Evolutionary conservation across 23 red algal genomes (phyloP).

Genomic region (Cyanidiococcus yangmingshanensis): DNA sequence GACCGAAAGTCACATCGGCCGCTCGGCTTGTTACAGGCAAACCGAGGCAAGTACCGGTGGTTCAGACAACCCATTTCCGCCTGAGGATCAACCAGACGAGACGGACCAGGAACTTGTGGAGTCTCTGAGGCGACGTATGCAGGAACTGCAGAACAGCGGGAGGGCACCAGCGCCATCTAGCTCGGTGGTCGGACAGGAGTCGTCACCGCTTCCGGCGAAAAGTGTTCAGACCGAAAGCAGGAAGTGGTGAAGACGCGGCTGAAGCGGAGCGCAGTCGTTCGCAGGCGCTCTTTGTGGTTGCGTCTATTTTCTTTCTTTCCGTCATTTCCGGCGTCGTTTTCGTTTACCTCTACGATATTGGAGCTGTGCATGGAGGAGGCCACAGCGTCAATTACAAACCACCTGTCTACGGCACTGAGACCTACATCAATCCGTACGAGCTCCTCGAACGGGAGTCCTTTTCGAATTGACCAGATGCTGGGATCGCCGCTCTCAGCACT

Average conservation of each 20-base stretch:
- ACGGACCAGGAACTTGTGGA: neutral
- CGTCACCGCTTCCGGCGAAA: too few relatives aligned
- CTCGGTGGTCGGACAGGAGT: too few relatives aligned
- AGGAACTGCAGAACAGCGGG: neutral
- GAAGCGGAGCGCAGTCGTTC: neutral
- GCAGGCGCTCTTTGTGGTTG: conserved; percentile 12
- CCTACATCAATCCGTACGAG: conserved; percentile 17
- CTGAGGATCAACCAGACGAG: neutral
- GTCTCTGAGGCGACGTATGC: conserved; percentile 1
- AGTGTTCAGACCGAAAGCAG: too few relatives aligned
- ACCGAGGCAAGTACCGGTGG: too few relatives aligned
- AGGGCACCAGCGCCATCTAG: neutral
- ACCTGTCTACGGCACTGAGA: neutral
- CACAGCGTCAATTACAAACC: neutral
- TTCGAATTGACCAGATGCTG: too few relatives aligned
- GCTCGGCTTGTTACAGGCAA: too few relatives aligned
- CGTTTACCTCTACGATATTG: neutral
- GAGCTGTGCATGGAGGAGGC: neutral
- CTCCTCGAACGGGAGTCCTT: neutral
- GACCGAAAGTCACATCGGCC: too few relatives aligned
- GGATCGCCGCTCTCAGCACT: too few relatives aligned
- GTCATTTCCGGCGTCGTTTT: neutral
- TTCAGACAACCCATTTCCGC: neutral
- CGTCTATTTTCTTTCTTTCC: neutral
- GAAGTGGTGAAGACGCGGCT: neutral